Evolutionary conservation across 352 stramenopile genomes (phyloP), one percentile per base, ranked within the genome.

Genomic region (Globisporangium spiculum): DNA sequence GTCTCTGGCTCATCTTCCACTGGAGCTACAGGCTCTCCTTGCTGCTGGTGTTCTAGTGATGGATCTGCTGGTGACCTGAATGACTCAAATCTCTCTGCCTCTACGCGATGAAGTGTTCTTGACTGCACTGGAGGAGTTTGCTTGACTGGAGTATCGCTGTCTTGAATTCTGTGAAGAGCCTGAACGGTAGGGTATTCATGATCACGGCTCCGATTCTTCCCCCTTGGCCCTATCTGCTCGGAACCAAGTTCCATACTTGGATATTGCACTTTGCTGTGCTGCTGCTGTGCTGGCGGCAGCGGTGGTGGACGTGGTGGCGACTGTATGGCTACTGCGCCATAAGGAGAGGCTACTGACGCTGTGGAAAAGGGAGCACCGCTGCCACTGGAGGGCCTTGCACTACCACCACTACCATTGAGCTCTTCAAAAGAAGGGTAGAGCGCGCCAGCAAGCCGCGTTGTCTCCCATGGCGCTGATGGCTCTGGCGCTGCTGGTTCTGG

Each of bases 371-470:
- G 27, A n/a, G 54, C 7, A 18, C 1, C 16, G 12, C 6, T 60
- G 16, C 52, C 54, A 44, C 30, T 46, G 55, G 24, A 16, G 27
- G 1, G 41, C 41, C 41, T 48, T 44, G 36, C 36, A 32, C 30
- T 32, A 32, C 30, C 30, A 32, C 30, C 30, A 32, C 41, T 14
- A 7, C 20, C 55, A 61, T 4, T 46, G 30, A 61, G 30, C 55
- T 61, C 55, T 26, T 61, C 8, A 36, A 61, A 61, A 16, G 55
- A 61, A 16, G 55, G 55, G 10, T 46, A 61, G 3, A 61, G 55
- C 30, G 54, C 27, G 22, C 27, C 27, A n/a, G 54, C 26, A 41
- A 22, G 24, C 6, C 38, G 59, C 26, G 30, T 22, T 30, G 46
- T 54, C 20, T 48, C 34, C n/a, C 26, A 27, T 34, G 22, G 30